Base-by-base conservation (phyloP, 176 grass and related monocot genomes). In the Lolium rigidum region DNA sequence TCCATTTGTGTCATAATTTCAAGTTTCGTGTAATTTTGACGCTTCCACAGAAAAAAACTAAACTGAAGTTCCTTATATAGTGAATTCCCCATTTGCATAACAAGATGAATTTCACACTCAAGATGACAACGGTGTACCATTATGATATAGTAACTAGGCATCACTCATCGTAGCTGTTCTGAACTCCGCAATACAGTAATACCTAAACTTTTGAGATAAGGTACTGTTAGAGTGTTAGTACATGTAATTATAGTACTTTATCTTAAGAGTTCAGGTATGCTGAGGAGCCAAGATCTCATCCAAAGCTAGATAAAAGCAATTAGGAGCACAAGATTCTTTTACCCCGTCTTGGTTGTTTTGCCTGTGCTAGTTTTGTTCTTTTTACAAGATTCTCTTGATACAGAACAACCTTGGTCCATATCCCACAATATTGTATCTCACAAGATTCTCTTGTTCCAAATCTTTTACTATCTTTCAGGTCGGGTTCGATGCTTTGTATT, bases 401-500 rank as follows among this genome's bases (percentile, higher is more conserved):
- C 47, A 28, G 7, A 16, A 52, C 71, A 74, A 74, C 46, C 21
- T 26, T 28, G 46, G 50, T 24, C 13, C 13, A 9, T 26, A 75
- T 1, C 72, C 28, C 71, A 74, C 21, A 52, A 52, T 52, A 52
- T 52, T 52, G 50, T 52, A 52, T 52, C 3, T 14, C 5, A 55
- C 50, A 52, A 52, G 50, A 52, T 52, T 52, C 13, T 52, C 50
- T 52, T 5, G 15, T 54, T 54, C 51, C 5, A 54, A 54, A 54
- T 54, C 4, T 54, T 80, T 80, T 85, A 61, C 37, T 51, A 51
- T 56, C 25, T 85, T 78, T 51, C 90, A 95, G 95, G 90, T 98
- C 67, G 95, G 95, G 80, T 98, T 98, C 78, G 91, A 98, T 95
- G 93, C 95, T 71, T 78, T 97, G 38, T 97, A 94, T 88, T 97